phyloP scores from a whole-genome alignment of 2,329 filamentous ascomycete genomes.

The Magnaporthales sp. region DNA sequence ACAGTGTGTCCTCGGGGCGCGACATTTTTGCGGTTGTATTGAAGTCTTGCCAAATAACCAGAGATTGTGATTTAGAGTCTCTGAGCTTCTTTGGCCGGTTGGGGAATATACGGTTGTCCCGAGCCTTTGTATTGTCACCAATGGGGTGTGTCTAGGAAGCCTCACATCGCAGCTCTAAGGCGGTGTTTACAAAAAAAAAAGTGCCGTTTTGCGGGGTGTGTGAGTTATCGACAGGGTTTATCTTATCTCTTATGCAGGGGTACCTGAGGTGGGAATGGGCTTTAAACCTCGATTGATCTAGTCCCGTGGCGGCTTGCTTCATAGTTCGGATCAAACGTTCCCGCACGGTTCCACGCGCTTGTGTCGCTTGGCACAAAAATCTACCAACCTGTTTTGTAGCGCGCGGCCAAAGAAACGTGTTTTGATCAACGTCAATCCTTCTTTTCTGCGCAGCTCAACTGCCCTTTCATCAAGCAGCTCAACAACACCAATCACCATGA shows the following conservation, averaged over 20 bases:
- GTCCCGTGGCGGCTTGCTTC: too few species aligned
- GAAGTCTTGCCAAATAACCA: background rate
- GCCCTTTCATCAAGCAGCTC: background rate
- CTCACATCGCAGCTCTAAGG: background rate
- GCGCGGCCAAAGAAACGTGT: background rate
- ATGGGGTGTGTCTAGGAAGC: background rate
- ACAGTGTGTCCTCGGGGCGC: slow-evolving; percentile 92
- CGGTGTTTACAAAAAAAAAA: background rate
- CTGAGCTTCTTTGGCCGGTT: background rate
- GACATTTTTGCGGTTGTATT: slow-evolving; percentile 60
- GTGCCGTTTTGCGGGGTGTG: background rate
- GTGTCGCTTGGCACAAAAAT: background rate
- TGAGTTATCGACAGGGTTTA: background rate
- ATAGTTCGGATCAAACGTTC: background rate
- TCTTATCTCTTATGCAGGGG: background rate
- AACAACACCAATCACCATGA: background rate
- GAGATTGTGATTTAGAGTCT: background rate
- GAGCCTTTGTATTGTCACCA: background rate
- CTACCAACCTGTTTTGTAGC: too few species aligned
- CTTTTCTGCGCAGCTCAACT: background rate
- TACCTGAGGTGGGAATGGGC: background rate
- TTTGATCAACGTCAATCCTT: background rate
- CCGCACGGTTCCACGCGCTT: background rate
- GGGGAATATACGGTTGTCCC: background rate
- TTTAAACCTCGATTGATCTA: too few species aligned